Base-by-base conservation (phyloP, 257 asterid species). In the Buddleja alternifolia region DNA sequence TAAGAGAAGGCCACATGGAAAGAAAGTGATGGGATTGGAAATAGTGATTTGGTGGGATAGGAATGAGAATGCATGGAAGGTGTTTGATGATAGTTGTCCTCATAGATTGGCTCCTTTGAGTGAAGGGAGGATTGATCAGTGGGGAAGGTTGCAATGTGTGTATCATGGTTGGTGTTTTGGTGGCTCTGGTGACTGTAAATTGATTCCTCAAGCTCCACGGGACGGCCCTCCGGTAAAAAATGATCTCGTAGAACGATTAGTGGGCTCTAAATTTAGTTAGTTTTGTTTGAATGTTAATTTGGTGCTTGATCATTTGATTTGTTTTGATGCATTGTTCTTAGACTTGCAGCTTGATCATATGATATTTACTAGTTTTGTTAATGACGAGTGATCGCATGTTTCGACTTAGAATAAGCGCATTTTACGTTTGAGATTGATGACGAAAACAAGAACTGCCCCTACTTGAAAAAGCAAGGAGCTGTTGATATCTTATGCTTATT, bases 141-240 rank as follows among this genome's bases (percentile, higher is more conserved):
- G 89, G 93, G 97, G 97, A 0, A 81, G 96, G 75, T 76, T 89
- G 82, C 97, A 89, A 77, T 92, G 97, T 73, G 97, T 92, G 24
- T 92, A 92, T 78, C 96, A 92, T 73, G 97, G 96, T 3, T 92
- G 97, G 95, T 89, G 96, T 68, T 92, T 92, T 71, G 80, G 75
- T 50, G 92, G 93, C 36, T 64, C 90, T 25, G 97, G 97, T 24
- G 96, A 87, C 64, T 92, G 97, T 80, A 85, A 89, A 70, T 74
- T 89, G 46, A 89, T 92, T 40, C 97, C 96, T 61, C 97, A 92
- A 67, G 95, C 96, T 0, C 95, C 95, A 3, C 74, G 96, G 1
- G 90, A 92, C 16, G 96, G 94, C 47, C 93, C 92, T 75, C 95
- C 88, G 93, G 96, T 92, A 70, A 42, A 16, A 36, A 7, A 32